Conservation (phyloP, 192 early-diverging fungal genomes). For the Dissophora globulifera region DNA sequence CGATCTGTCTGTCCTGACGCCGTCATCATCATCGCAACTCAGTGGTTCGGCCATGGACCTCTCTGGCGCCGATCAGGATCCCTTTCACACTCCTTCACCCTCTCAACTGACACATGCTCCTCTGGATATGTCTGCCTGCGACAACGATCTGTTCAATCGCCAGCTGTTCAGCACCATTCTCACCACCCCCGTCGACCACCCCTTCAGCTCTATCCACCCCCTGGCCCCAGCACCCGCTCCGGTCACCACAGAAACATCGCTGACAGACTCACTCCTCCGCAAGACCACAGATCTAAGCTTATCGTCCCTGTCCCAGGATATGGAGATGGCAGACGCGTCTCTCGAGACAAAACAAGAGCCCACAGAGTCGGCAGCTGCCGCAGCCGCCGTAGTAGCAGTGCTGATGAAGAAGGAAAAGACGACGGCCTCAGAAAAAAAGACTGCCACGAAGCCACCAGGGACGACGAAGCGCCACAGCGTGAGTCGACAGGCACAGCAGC, state of each 20-base stretch:
- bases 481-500: conserved; percentile 45
- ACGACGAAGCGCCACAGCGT: conserved; percentile 38
- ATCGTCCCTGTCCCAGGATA: conserved; percentile 3
- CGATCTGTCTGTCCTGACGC: conserved; percentile 7
- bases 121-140: conserved; percentile 10
- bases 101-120: conserved; percentile 13
- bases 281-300: neutral
- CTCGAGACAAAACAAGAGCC: conserved; percentile 1
- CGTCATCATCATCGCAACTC: conserved; percentile 1
- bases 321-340: conserved; percentile 3
- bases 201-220: neutral
- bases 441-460: neutral
- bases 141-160: conserved; percentile 19
- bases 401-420: neutral
- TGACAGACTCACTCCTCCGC: neutral
- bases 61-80: neutral
- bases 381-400: too few relatives aligned
- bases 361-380: neutral
- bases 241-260: neutral
- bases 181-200: conserved; percentile 15
- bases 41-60: conserved; percentile 7
- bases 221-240: neutral
- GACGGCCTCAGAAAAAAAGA: conserved; percentile 7
- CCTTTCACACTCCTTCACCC: conserved; percentile 19
- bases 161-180: conserved; percentile 22